Evolutionary conservation across 495 filamentous ascomycete genomes (phyloP), one percentile per base, ranked within the genome.

Genomic region (Evansstolkia leycettana): DNA sequence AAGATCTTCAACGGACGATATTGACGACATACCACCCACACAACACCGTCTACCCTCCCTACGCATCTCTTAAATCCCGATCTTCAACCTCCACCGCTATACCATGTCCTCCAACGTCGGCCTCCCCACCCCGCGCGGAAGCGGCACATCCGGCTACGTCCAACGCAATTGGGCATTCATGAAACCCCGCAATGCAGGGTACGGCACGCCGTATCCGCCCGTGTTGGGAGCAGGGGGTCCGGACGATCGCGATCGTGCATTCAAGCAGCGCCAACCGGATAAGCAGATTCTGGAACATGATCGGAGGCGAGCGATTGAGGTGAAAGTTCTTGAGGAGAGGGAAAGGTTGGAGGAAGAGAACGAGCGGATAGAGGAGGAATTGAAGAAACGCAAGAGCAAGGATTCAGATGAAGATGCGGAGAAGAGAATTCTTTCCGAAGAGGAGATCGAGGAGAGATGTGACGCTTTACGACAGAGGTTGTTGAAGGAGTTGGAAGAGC

Each of bases 81-180:
- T n/a, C n/a, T n/a, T n/a, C n/a, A n/a, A n/a, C n/a, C 20, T 23
- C 20, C 20, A 4, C 5, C 9, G 20, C 9, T 23, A 5, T 9
- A 42, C 2, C 9, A 98, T 96, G 90, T 89, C 89, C 38, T 87
- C 86, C 40, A 99, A 99, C 68, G 92, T 99, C 61, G 92, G 92
- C 41, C 86, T 99, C 51, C 70, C 82, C 34, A 99, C 92, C 14
- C 92, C 92, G 5, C 82, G 92, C 42, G 92, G 92, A 38, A 86
- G 78, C 47, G 90, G 90, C 37, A 99, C 92, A 40, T 94, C 85
- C 3, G 92, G 92, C 52, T 96, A 95, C 64, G 87, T 99, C 35
- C 89, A 95, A 53, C 83, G 84, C 51, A 99, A 96, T 63, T 72
- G 78, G 39, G 89, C 92, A 6, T 78, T 90, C 64, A 74, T 92